A percentile compares a stretch with the other conserved stretches of the same genome.
These are phyloP conservation scores for Diphasiastrum complanatum DNA, from an alignment of 83 land plant genomes.

Conservation along the genomic window DNA sequence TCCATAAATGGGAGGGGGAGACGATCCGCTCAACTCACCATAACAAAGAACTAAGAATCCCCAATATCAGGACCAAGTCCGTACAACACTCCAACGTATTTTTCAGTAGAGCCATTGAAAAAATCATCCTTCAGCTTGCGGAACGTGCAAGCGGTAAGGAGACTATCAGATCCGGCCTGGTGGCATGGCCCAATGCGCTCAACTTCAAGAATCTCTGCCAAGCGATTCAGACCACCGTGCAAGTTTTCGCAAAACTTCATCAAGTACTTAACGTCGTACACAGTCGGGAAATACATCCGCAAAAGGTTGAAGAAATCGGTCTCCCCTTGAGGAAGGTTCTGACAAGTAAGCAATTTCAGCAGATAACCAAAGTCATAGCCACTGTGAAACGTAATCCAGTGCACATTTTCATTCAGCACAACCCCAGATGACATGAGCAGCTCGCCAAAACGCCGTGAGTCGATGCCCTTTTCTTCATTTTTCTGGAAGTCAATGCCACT, in stretches of 20 bases:
- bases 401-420: not conserved
- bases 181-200: constrained; percentile 5
- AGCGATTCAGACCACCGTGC: constrained; percentile 10
- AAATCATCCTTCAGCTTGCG: not conserved
- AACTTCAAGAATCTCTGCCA: constrained; percentile 4
- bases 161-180: too few relatives aligned
- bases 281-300: not conserved
- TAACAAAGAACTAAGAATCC: not conserved
- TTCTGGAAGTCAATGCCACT: constrained; percentile 5
- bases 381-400: constrained; percentile 10
- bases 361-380: too few relatives aligned
- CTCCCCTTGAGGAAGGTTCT: constrained; percentile 1
- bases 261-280: constrained; percentile 11
- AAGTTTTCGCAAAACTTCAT: constrained; percentile 13
- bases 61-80: not conserved
- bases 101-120: not conserved
- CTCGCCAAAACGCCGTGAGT: constrained; percentile 6
- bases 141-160: not conserved
- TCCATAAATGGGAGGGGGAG: too few relatives aligned
- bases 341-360: constrained; percentile 14
- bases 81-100: not conserved
- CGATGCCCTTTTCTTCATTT: constrained; percentile 6
- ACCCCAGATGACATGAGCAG: constrained; percentile 14
- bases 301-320: constrained; percentile 15
- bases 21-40: too few relatives aligned